These are phyloP conservation scores for Hanseniaspora guilliermondii DNA, from an alignment of 805 yeast species.

Conservation along the genomic window DNA sequence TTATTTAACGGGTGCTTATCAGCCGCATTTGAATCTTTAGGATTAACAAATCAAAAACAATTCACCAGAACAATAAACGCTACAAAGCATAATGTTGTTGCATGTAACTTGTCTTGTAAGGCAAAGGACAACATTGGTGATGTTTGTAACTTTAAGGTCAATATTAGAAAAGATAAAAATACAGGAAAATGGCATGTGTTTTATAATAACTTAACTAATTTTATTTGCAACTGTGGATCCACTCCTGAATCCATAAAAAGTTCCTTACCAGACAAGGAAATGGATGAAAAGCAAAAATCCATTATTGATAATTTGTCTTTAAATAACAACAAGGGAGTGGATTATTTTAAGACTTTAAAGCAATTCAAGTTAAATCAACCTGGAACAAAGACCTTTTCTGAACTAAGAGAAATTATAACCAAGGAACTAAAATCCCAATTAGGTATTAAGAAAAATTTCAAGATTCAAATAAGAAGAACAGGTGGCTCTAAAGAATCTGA, in stretches of 20 bases:
- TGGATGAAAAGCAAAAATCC: not conserved
- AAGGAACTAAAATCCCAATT: not conserved
- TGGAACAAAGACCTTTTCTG: constrained; percentile 5
- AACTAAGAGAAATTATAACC: constrained; percentile 1
- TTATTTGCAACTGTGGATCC: constrained; percentile 6
- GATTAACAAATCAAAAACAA: constrained; percentile 5
- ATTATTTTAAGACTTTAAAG: constrained; percentile 3
- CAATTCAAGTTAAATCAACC: constrained; percentile 9
- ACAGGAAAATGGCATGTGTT: not conserved
- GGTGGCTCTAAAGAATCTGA: constrained; percentile 12
- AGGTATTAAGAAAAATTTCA: not conserved
- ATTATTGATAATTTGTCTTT: not conserved
- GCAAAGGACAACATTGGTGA: constrained; percentile 5
- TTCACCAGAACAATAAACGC: constrained; percentile 9
- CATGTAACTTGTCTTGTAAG: constrained; percentile 5
- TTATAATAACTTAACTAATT: not conserved
- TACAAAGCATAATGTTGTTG: constrained; percentile 3
- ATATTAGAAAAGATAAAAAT: constrained; percentile 4
- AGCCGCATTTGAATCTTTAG: not conserved
- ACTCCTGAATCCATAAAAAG: not conserved
- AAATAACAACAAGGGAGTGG: not conserved
- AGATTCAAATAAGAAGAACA: constrained; percentile 12
- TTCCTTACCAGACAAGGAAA: not conserved
- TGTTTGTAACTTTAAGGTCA: constrained; percentile 5
- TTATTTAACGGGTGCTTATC: not conserved